Evolutionary conservation across 1,139 yeast species (phyloP), one percentile per base, ranked within the genome.

Genomic region (Saccharomyces hybrid): DNA sequence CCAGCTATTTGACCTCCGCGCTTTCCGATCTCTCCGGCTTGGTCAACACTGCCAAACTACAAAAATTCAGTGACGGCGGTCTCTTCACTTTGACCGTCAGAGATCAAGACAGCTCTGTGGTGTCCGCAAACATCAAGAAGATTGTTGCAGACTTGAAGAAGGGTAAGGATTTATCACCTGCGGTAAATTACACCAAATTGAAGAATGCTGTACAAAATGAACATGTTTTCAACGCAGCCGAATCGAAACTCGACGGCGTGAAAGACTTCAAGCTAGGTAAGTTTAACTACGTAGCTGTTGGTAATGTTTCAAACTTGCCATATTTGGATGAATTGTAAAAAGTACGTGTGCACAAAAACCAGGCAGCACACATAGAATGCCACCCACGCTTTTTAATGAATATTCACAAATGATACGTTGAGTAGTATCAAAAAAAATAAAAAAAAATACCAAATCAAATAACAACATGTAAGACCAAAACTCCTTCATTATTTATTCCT

Each of bases 251-350:
- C 65, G 71, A 72, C 54, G 72, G 75, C 60, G 76, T 83, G 67
- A 76, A 80, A 70, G 73, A 77, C 59, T 76, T 79, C 66, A 78
- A 83, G 66, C 70, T 83, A 63, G 80, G 81, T 61, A 83, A 83
- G 67, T 84, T 85, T 77, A 90, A 86, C 77, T 86, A 86, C 69
- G 95, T 86, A 62, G 97, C 95, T 61, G 85, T 89, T 62, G 99
- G 99, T 76, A 85, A 90, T 73, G 83, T 87, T 61, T 85, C 85
- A 71, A 83, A 82, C 64, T 83, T 93, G 75, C 98, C 99, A 69
- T 88, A 79, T 75, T 86, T 87, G 69, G 90, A 86, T 73, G 97
- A 93, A 77, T 85, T 93, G 75, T 88, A 82, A 20, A 20, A 20
- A 20, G 23, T 20, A 20, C 23, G 23, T 20, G 23, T 20, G 23